Evolutionary conservation across 306 rosid genomes (phyloP), one percentile per base, ranked within the genome.

Genomic region (Crotalaria pallida): DNA sequence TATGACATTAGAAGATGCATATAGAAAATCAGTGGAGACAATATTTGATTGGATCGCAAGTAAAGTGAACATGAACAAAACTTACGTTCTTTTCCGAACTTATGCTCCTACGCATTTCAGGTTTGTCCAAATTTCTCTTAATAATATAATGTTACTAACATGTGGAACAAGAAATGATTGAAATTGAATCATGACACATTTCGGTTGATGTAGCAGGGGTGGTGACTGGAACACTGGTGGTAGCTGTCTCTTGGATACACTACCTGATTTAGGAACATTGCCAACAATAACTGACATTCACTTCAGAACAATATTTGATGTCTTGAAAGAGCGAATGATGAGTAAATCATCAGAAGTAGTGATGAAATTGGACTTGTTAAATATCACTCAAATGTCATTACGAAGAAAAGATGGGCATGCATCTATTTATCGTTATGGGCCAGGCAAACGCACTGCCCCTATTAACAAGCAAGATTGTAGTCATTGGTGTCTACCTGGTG

Each of bases 401-500:
- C 45, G 80, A 60, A 86, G 98, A 77, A 89, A 79, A 85, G 98
- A 92, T 58, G 98, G 89, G 11, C 98, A 92, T 69, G 73, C 96
- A 0, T 89, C 98, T 8, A 27, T 88, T 41, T 92, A 89, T 79
- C 86, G 89, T 72, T 41, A 58, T 0, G 96, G 89, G 19, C 81
- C 78, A 27, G 64, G 38, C 43, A 26, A 26, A 4, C 69, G 89
- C 7, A 74, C 77, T 4, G 95, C 92, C 52, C 26, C 96, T 19
- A 33, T 88, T 77, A 76, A 58, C 63, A 85, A 64, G 34, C 96
- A 92, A 74, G 98, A 92, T 75, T 92, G 98, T 84, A 92, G 98
- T 72, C 98, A 92, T 77, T 92, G 98, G 98, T 92, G 98, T 74
- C 82, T 92, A 22, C 98, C 98, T 0, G 98, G 98, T 5, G 95